Evolutionary conservation across 1,139 yeast species (phyloP).

Genomic region (Debaryomyces sp.): DNA sequence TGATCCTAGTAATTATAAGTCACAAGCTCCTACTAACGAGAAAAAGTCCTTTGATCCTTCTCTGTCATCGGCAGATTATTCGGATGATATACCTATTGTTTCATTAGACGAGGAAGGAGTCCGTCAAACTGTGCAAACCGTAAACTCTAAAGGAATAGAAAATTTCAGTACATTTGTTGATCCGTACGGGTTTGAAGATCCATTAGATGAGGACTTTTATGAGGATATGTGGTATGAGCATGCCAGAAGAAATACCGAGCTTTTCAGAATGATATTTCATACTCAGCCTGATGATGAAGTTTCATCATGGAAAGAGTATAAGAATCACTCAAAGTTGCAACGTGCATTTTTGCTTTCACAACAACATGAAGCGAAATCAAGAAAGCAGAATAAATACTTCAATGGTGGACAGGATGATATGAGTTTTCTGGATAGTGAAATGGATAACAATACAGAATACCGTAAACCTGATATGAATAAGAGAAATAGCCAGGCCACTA

Average conservation of each 20-base stretch:
- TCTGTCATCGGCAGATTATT: constrained; percentile 9
- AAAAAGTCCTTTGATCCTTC: constrained; percentile 5
- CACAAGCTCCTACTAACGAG: neutral
- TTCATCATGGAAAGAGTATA: constrained; percentile 86
- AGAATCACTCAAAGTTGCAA: constrained; percentile 60
- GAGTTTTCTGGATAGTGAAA: constrained; percentile 15
- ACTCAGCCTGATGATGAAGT: constrained; percentile 94
- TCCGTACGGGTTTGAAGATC: constrained; percentile 89
- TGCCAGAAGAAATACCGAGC: constrained; percentile 81
- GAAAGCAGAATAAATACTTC: constrained; percentile 23
- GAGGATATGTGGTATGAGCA: constrained; percentile 87
- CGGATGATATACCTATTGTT: constrained; percentile 48
- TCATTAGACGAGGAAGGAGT: constrained; percentile 50
- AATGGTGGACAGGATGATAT: constrained; percentile 19
- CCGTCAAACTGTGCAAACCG: constrained; percentile 42
- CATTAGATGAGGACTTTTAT: constrained; percentile 73
- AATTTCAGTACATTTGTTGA: constrained; percentile 61
- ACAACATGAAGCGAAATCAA: constrained; percentile 35
- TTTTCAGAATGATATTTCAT: constrained; percentile 85
- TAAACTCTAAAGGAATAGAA: constrained; percentile 34
- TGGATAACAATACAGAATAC: constrained; percentile 14
- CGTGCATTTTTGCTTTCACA: constrained; percentile 60
- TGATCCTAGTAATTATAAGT: neutral
- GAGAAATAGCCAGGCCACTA: constrained; percentile 28
- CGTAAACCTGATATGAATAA: constrained; percentile 14